phyloP scores from a whole-genome alignment of 1,284 basidiomycete genomes.

The Austroboletus novae-zelandiae region DNA sequence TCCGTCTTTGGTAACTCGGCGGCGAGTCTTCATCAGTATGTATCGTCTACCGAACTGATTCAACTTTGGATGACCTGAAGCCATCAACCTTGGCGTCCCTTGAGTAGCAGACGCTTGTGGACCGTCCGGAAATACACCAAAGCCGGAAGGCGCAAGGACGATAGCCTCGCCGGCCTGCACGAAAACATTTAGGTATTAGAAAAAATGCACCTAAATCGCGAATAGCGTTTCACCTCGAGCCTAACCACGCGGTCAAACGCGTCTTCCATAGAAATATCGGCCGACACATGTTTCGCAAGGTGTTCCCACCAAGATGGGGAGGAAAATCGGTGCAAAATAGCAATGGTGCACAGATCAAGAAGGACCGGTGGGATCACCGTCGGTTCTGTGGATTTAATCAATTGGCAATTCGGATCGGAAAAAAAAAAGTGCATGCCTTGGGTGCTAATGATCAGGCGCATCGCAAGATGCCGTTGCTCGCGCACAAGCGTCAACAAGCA shows the following conservation, averaged over 20 bases:
- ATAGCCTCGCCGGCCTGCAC: conserved; percentile 64
- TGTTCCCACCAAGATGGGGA: conserved; percentile 74
- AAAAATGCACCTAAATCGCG: background rate
- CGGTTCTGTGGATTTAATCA: conserved; percentile 48
- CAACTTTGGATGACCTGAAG: conserved; percentile 22
- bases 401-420: background rate
- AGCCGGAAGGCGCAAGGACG: conserved; percentile 58
- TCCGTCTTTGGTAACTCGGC: conserved; percentile 59
- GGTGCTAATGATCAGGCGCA: conserved; percentile 71
- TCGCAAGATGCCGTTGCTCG: conserved; percentile 69
- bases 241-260: conserved; percentile 66
- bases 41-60: conserved; percentile 52
- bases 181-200: background rate
- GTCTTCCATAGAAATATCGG: conserved; percentile 52
- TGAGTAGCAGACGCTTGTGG: background rate
- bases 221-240: conserved; percentile 46
- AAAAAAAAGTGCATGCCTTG: conserved; percentile 45
- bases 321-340: conserved; percentile 69
- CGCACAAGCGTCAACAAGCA: conserved; percentile 58
- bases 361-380: conserved; percentile 68
- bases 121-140: conserved; percentile 42
- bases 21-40: conserved; percentile 56
- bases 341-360: conserved; percentile 63
- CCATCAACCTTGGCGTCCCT: conserved; percentile 8
- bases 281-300: conserved; percentile 62